phyloP scores from a whole-genome alignment of 2,329 filamentous ascomycete genomes.

The Leptographium radiaticola region DNA sequence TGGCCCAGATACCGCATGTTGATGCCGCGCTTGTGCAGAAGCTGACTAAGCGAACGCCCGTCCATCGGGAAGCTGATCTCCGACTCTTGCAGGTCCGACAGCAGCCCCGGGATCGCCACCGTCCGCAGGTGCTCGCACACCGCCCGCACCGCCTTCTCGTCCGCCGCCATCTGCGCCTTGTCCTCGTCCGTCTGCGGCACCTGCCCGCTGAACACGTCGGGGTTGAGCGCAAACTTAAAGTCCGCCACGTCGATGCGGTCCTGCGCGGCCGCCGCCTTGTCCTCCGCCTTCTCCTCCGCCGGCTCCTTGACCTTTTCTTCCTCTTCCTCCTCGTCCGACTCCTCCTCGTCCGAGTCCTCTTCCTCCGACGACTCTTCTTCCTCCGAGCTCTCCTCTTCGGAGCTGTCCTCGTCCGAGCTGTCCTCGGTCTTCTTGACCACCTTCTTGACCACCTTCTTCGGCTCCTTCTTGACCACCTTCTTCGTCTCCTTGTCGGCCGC shows the following conservation, averaged over 20 bases:
- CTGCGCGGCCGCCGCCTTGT: conserved; percentile 14
- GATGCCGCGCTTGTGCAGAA: conserved; percentile 93
- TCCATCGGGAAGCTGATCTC: conserved; percentile 98
- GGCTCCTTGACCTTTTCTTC: not conserved
- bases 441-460: not conserved
- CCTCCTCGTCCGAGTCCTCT: not conserved
- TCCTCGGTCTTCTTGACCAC: not conserved
- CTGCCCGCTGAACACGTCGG: conserved; percentile 91
- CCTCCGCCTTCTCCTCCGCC: not conserved
- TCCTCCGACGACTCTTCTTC: not conserved
- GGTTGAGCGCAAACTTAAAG: conserved; percentile 83
- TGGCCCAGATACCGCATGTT: conserved; percentile 93
- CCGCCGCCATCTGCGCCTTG: conserved; percentile 66
- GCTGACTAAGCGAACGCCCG: conserved; percentile 73
- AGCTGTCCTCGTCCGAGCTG: conserved; percentile 18
- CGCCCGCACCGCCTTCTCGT: conserved; percentile 78
- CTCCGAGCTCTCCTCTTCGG: conserved; percentile 9
- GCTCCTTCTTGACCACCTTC: not conserved
- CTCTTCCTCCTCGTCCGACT: not conserved
- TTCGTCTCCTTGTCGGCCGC: not conserved
- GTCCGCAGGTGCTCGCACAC: conserved; percentile 68
- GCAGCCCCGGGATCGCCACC: conserved; percentile 68
- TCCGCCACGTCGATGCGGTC: conserved; percentile 74
- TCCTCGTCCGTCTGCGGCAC: conserved; percentile 80
- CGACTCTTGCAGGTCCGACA: conserved; percentile 78